Evolutionary conservation across 2,329 filamentous ascomycete genomes (phyloP).

Genomic region (Epichloe gansuensis): DNA sequence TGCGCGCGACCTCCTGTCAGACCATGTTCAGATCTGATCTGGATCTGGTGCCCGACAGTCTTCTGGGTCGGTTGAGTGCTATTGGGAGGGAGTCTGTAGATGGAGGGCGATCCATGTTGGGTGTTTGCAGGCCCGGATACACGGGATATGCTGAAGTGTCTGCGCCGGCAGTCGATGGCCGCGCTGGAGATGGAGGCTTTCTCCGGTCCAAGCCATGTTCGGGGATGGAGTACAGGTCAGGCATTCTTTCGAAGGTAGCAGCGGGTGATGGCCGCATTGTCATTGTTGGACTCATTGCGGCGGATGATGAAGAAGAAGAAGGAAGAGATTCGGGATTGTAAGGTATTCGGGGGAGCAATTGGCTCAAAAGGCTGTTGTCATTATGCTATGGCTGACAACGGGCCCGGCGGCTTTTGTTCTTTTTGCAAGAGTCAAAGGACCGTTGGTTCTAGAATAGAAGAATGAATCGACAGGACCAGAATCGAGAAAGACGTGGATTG

Average conservation of each 20-base stretch:
- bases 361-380: not conserved
- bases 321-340: not conserved
- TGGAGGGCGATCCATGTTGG: conserved; percentile 11
- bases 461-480: not conserved
- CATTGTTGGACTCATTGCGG: conserved; percentile 9
- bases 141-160: conserved; percentile 16
- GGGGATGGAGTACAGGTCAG: conserved; percentile 6
- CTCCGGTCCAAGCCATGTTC: conserved; percentile 8
- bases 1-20: conserved; percentile 4
- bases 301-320: not conserved
- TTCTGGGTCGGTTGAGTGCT: conserved; percentile 24
- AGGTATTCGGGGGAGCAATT: not conserved
- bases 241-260: conserved; percentile 9
- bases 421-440: not conserved
- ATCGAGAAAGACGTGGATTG: not conserved
- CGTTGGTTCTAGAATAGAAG: not conserved
- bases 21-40: not conserved
- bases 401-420: not conserved
- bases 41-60: conserved; percentile 16
- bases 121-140: conserved; percentile 21
- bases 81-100: conserved; percentile 12
- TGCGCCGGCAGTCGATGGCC: conserved; percentile 9
- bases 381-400: not conserved
- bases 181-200: conserved; percentile 2
- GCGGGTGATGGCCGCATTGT: conserved; percentile 7